phyloP scores from a whole-genome alignment of 2,329 filamentous ascomycete species.

The Arthrobotrys entomopaga region DNA sequence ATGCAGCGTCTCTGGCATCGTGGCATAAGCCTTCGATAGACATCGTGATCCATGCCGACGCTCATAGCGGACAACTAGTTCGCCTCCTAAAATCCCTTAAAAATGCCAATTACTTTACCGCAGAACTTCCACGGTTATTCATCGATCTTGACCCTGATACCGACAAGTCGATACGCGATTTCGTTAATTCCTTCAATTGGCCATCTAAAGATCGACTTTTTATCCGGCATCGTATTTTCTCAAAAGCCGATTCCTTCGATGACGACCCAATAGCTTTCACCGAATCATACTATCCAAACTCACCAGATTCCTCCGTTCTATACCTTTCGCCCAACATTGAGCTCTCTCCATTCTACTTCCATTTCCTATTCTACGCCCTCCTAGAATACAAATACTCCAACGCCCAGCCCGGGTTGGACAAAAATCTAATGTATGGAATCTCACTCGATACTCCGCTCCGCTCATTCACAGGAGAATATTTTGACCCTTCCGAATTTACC shows the following conservation, averaged over 20 bases:
- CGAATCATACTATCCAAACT: slow-evolving; percentile 85
- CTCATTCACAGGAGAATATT: slow-evolving; percentile 69
- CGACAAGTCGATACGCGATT: slow-evolving; percentile 72
- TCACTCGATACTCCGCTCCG: slow-evolving; percentile 78
- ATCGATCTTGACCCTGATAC: slow-evolving; percentile 79
- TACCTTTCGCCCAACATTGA: slow-evolving; percentile 83
- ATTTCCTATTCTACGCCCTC: slow-evolving; percentile 82
- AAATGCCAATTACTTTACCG: slow-evolving; percentile 77
- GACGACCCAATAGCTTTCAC: slow-evolving; percentile 78
- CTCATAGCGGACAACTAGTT: slow-evolving; percentile 77
- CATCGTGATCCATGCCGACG: slow-evolving; percentile 80
- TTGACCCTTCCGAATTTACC: slow-evolving; percentile 64
- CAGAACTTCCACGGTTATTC: slow-evolving; percentile 77
- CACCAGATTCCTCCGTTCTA: slow-evolving; percentile 74
- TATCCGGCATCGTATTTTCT: slow-evolving; percentile 77
- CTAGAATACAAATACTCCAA: slow-evolving; percentile 80
- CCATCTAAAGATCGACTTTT: slow-evolving; percentile 72
- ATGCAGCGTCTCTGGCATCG: slow-evolving; percentile 76
- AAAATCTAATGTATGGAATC: slow-evolving; percentile 75
- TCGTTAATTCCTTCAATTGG: slow-evolving; percentile 74
- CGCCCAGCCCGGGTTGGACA: slow-evolving; percentile 64
- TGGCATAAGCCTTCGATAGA: slow-evolving; percentile 85
- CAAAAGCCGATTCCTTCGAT: slow-evolving; percentile 70
- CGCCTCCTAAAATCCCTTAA: slow-evolving; percentile 80
- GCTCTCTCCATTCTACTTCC: slow-evolving; percentile 81